Conservation (phyloP, 2,329 filamentous ascomycete species). For the Phaeophleospora eucalypticola region DNA sequence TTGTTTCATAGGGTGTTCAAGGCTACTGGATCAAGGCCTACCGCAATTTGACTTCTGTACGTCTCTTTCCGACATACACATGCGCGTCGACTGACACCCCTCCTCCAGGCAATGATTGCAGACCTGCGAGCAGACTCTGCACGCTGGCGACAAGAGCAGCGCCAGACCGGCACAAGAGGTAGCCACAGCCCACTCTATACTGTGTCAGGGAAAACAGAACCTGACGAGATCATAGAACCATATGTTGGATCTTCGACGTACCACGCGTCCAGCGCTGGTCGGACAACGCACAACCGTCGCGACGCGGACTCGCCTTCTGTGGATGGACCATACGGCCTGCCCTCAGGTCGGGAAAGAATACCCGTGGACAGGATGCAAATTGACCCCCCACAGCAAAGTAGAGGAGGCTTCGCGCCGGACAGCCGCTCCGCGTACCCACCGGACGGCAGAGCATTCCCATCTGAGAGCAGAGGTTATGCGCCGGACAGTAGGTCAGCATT, state of each 20-base stretch:
- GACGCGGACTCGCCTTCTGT: constrained; percentile 34
- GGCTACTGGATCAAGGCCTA: constrained; percentile 52
- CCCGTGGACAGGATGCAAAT: constrained; percentile 28
- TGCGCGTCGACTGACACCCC: background rate
- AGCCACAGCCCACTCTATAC: constrained; percentile 39
- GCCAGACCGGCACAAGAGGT: constrained; percentile 41
- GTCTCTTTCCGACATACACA: constrained; percentile 16
- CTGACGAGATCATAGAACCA: constrained; percentile 30
- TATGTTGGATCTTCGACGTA: constrained; percentile 37
- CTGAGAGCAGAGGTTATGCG: constrained; percentile 22
- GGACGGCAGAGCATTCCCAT: constrained; percentile 23
- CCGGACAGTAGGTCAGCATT: constrained; percentile 25
- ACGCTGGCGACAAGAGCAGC: constrained; percentile 41
- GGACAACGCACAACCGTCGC: constrained; percentile 41
- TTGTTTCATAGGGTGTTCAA: constrained; percentile 35
- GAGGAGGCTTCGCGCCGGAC: constrained; percentile 23
- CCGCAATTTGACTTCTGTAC: constrained; percentile 48
- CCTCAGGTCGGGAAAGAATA: constrained; percentile 24
- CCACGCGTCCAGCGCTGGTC: constrained; percentile 39
- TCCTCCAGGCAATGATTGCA: constrained; percentile 46
- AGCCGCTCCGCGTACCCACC: constrained; percentile 20
- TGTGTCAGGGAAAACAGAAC: constrained; percentile 40
- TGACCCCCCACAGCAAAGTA: constrained; percentile 24
- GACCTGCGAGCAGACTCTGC: constrained; percentile 47
- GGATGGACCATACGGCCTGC: constrained; percentile 29